A percentile compares a stretch with the other conserved stretches of the same genome.
Evolutionary conservation across 148 eudicot species (phyloP).

Genomic region (Simmondsia chinensis): DNA sequence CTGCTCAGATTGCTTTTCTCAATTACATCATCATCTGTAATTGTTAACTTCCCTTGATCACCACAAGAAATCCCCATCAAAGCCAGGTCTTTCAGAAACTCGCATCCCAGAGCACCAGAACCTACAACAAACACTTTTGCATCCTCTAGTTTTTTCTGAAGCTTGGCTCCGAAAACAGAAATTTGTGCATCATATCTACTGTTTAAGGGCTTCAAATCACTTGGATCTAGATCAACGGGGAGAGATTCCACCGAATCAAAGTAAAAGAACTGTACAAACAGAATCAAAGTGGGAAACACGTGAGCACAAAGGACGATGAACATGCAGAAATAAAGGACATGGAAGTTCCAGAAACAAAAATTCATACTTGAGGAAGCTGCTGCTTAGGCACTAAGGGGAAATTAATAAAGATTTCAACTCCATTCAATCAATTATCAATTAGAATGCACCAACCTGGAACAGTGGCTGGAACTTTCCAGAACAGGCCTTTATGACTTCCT

Average conservation of each 20-base stretch:
- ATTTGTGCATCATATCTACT: constrained; percentile 76
- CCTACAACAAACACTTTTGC: constrained; percentile 61
- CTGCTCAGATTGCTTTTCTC: constrained; percentile 78
- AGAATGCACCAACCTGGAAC: constrained; percentile 38
- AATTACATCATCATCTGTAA: constrained; percentile 77
- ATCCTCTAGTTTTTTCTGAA: constrained; percentile 61
- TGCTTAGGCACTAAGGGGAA: neutral
- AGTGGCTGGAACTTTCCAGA: constrained; percentile 81
- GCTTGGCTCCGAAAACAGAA: constrained; percentile 67
- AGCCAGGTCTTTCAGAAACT: constrained; percentile 66
- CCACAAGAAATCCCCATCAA: constrained; percentile 77
- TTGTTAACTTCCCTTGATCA: constrained; percentile 46
- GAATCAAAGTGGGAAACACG: neutral
- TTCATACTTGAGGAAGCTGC: neutral
- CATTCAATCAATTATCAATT: neutral
- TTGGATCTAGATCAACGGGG: constrained; percentile 47
- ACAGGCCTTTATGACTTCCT: constrained; percentile 79
- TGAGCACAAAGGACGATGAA: too few species aligned
- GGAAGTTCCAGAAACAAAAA: neutral
- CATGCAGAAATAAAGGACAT: too few species aligned
- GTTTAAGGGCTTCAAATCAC: constrained; percentile 57
- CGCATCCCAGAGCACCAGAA: constrained; percentile 76
- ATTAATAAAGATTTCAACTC: neutral
- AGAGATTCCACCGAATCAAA: constrained; percentile 78
- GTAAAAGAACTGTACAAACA: constrained; percentile 52